Conservation (phyloP, 2,329 filamentous ascomycete genomes). For the Davidsoniella neocaledoniae region DNA sequence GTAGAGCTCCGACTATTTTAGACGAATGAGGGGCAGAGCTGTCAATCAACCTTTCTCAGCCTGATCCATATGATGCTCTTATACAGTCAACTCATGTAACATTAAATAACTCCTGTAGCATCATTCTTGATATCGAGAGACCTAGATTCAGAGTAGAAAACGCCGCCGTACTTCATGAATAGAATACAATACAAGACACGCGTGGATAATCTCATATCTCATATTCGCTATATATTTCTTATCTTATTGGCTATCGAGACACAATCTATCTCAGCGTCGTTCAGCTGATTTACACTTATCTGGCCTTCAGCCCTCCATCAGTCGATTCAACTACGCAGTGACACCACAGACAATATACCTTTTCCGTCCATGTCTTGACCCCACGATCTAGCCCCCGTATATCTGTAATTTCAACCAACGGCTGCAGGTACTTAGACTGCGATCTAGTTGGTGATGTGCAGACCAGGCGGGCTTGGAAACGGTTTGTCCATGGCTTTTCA, state of each 20-base stretch:
- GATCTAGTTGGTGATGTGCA: slow-evolving; percentile 16
- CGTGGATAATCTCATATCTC: no score
- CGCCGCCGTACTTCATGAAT: no score
- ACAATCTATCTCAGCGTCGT: no score
- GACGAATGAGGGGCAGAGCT: slow-evolving; percentile 9
- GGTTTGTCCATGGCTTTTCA: slow-evolving; percentile 32
- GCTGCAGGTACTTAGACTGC: slow-evolving; percentile 18
- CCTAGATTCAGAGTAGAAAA: no score
- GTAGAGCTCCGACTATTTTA: slow-evolving; percentile 1
- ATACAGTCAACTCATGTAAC: no score
- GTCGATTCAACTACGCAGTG: slow-evolving; percentile 4
- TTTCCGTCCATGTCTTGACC: slow-evolving; percentile 36
- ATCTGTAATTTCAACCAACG: slow-evolving; percentile 35
- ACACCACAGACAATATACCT: slow-evolving; percentile 34
- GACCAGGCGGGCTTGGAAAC: slow-evolving; percentile 28
- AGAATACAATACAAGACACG: no score
- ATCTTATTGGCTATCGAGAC: no score
- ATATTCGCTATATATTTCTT: no score
- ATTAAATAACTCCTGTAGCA: no score
- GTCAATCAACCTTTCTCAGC: neutral
- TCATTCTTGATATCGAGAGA: no score
- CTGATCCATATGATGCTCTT: neutral
- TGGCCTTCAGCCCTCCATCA: no score
- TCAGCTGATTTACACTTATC: no score
- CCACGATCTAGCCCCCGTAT: slow-evolving; percentile 31